Base-by-base conservation (phyloP, 352 stramenopile species). In the Aphanomyces invadans region DNA sequence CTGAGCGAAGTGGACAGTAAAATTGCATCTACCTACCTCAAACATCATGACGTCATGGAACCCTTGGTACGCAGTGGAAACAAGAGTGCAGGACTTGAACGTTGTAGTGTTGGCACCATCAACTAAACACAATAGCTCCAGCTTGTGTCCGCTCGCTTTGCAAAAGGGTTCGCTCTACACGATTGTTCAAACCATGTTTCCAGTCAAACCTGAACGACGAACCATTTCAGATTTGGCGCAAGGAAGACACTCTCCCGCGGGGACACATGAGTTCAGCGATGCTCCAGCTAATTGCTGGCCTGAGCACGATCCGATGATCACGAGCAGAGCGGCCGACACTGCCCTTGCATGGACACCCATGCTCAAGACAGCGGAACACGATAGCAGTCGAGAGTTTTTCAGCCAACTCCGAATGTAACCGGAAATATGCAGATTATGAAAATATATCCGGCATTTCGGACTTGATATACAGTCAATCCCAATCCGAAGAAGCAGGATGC, bases 41-140 rank as follows among this genome's bases (percentile, higher is more conserved):
- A 92, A 92, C 25, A 83, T 76, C 25, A 89, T n/a, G 21, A 92
- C 79, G 7, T 59, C 70, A 1, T 78, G 31, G 33, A 80, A 68
- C 53, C 74, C 60, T 57, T 55, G 78, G 5, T 75, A 69, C 12
- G 72, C 62, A 23, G 74, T 73, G 32, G 80, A 73, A n/a, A 64
- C 65, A 15, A 74, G 74, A 12, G 73, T 73, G 52, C 84, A 92
- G 10, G 77, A 61, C 42, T 82, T 74, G 48, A 82, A 92, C 5
- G 78, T 74, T 19, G 78, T 79, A 65, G 62, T 65, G 60, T 78
- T 73, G 1, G 52, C 65, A 21, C 72, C 73, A 23, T 71, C 61
- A 15, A 63, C 11, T 10, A 57, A 5, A 71, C 53, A 92, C 17
- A 75, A 72, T 33, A 92, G 64, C 49, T 92, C 84, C 71, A 90